Percentiles rank a stretch among this genome's conserved stretches.
phyloP scores from a whole-genome alignment of 139 green algal species.

The Chlamydomonas sp. region DNA sequence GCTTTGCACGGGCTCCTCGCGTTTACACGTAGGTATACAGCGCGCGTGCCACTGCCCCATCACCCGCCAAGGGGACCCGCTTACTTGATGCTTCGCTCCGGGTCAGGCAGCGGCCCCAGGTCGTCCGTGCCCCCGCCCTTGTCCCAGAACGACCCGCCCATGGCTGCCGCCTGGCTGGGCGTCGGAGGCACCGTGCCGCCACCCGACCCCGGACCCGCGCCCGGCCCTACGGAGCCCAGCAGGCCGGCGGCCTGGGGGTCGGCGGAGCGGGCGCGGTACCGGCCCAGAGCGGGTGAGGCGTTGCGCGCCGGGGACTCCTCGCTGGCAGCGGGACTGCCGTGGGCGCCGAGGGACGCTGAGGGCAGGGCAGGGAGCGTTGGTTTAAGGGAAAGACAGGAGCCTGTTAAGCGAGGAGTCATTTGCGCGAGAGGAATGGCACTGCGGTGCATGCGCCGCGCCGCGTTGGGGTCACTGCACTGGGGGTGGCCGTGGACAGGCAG shows the following conservation, averaged over 20 bases:
- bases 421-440: too few relatives aligned
- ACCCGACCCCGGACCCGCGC: background rate
- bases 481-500: too few relatives aligned
- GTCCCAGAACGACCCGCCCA: constrained; percentile 21
- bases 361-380: background rate
- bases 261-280: constrained; percentile 11
- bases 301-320: constrained; percentile 7
- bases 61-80: background rate
- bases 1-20: too few relatives aligned
- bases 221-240: background rate
- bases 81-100: constrained; percentile 50
- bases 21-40: background rate
- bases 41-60: background rate
- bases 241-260: background rate
- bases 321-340: background rate
- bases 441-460: too few relatives aligned
- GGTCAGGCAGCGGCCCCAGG: constrained; percentile 53
- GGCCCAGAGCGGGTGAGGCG: constrained; percentile 1
- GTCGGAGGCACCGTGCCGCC: background rate
- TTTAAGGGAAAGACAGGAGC: too few relatives aligned
- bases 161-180: background rate
- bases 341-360: background rate
- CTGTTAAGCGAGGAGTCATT: too few relatives aligned
- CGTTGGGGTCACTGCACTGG: too few relatives aligned
- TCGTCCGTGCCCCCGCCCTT: constrained; percentile 42